Percentiles rank a stretch among this genome's conserved stretches.
Conservation (phyloP, 345 rosid genomes). For the Turritis glabra region DNA sequence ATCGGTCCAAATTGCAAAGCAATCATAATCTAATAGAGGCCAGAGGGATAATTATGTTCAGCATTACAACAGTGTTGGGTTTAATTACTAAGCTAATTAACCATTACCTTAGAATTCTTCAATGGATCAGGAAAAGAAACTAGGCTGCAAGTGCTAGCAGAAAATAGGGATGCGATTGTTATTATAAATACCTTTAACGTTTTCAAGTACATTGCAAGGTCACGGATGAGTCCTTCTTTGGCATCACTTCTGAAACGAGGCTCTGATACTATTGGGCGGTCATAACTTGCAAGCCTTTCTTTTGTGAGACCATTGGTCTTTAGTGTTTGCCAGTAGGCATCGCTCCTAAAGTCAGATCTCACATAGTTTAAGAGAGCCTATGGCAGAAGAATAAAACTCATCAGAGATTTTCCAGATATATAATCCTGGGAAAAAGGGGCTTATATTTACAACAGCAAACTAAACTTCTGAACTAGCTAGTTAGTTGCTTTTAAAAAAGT, state of each 20-base stretch:
- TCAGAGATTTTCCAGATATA: constrained; percentile 22
- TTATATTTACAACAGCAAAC: constrained; percentile 6
- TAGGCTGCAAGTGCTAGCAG: background rate
- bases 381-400: constrained; percentile 29
- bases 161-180: background rate
- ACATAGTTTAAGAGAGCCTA: constrained; percentile 91
- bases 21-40: constrained; percentile 6
- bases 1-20: background rate
- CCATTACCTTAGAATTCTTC: constrained; percentile 5
- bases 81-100: background rate
- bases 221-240: constrained; percentile 80
- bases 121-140: constrained; percentile 1
- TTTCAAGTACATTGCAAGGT: constrained; percentile 89
- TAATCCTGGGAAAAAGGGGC: background rate
- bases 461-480: constrained; percentile 16
- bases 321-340: constrained; percentile 89
- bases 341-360: constrained; percentile 66
- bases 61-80: background rate
- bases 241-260: constrained; percentile 80
- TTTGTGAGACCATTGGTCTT: constrained; percentile 86
- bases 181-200: constrained; percentile 70
- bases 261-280: constrained; percentile 82
- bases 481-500: background rate
- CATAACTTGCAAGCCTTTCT: constrained; percentile 90
- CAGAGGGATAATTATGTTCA: background rate